These are phyloP conservation scores for Noccaea caerulescens DNA, from an alignment of 345 rosid genomes.

Conservation along the genomic window DNA sequence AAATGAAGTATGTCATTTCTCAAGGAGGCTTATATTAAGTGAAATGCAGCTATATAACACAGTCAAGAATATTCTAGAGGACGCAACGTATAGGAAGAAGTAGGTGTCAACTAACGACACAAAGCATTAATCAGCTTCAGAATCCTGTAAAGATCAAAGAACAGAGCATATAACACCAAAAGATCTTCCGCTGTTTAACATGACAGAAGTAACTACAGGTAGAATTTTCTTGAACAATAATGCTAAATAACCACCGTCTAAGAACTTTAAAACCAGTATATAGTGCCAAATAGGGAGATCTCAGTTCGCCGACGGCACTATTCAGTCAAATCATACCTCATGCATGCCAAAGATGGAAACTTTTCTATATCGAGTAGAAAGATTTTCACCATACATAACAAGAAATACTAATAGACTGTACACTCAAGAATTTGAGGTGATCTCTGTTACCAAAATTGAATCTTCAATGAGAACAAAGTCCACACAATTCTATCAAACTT, in stretches of 20 bases:
- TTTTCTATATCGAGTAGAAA: neutral
- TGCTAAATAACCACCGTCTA: neutral
- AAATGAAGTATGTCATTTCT: constrained; percentile 27
- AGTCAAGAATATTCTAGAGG: neutral
- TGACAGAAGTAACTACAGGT: constrained; percentile 8
- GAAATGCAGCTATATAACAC: constrained; percentile 4
- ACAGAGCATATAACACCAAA: neutral
- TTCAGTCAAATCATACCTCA: constrained; percentile 15
- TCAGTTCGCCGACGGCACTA: neutral
- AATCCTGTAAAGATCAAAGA: neutral
- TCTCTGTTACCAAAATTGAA: neutral
- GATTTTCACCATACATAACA: too few species aligned
- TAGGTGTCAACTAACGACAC: constrained; percentile 2
- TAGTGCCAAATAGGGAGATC: neutral
- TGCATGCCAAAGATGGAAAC: constrained; percentile 1
- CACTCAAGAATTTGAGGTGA: too few species aligned
- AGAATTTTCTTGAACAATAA: neutral
- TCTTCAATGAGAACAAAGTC: neutral
- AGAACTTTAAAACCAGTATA: neutral
- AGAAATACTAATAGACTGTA: too few species aligned
- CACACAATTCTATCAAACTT: neutral
- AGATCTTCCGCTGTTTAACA: neutral
- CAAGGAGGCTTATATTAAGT: neutral
- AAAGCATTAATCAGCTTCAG: constrained; percentile 4
- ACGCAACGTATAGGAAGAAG: neutral